Evolutionary conservation across 2,329 filamentous ascomycete species (phyloP).

Genomic region (Colletotrichum sp.): DNA sequence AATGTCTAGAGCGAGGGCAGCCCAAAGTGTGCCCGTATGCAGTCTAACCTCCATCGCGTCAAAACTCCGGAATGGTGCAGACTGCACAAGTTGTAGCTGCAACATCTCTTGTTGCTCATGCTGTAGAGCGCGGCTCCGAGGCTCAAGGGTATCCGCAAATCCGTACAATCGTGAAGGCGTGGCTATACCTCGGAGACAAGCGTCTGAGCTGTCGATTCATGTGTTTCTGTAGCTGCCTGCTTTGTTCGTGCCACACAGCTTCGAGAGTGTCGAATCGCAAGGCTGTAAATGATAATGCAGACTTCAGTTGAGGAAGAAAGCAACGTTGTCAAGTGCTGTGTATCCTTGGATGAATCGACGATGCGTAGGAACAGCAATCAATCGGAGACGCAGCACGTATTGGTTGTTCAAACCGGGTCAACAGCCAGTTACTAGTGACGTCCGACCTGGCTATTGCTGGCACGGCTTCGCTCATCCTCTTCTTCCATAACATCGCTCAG

Average conservation of each 20-base stretch:
- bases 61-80: background rate
- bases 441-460: slow-evolving; percentile 65
- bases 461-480: slow-evolving; percentile 81
- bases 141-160: background rate
- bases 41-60: background rate
- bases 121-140: background rate
- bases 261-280: background rate
- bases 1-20: background rate
- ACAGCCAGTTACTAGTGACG: background rate
- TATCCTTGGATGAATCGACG: background rate
- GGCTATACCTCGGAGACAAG: background rate
- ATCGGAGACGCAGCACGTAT: background rate
- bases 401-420: background rate
- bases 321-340: background rate
- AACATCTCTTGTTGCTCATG: background rate
- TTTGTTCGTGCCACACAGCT: background rate
- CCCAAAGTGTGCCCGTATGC: background rate
- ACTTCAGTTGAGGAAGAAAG: background rate
- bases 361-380: background rate
- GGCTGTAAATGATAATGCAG: background rate
- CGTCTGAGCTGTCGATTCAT: background rate
- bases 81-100: background rate
- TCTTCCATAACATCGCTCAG: slow-evolving; percentile 89
- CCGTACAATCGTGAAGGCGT: background rate
- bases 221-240: background rate